Evolutionary conservation across 495 filamentous ascomycete species (phyloP).

Genomic region (Hamigera avellanea): DNA sequence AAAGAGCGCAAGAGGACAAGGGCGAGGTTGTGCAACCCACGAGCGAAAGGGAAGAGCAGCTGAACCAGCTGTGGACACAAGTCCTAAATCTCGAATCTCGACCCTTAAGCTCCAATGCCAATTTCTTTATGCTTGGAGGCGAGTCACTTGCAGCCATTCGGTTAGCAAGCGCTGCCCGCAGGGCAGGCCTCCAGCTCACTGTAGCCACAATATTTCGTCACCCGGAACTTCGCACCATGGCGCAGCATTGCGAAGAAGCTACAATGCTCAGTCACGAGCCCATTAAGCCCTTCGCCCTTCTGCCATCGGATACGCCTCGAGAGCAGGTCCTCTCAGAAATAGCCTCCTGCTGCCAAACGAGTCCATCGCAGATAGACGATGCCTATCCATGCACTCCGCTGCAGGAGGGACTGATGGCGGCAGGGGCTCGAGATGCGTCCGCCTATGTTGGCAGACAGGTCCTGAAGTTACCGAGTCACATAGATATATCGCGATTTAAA

Average conservation of each 20-base stretch:
- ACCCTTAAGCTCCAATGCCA: slow-evolving; percentile 10
- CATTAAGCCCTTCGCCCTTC: too few species aligned
- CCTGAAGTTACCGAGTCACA: slow-evolving; percentile 13
- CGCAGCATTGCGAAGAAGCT: too few species aligned
- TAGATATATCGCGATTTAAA: slow-evolving; percentile 31
- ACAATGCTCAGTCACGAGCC: too few species aligned
- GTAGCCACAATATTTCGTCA: slow-evolving; percentile 12
- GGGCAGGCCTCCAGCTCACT: slow-evolving; percentile 14
- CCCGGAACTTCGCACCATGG: not conserved
- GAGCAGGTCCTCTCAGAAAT: too few species aligned
- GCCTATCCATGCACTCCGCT: slow-evolving; percentile 39
- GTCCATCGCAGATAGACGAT: slow-evolving; percentile 22
- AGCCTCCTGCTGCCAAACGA: not conserved
- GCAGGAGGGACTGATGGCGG: slow-evolving; percentile 40
- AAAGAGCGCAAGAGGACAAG: too few species aligned
- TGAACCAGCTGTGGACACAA: slow-evolving; percentile 7
- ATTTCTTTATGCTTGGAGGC: slow-evolving; percentile 25
- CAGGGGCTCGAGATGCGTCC: slow-evolving; percentile 8
- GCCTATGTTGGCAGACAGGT: slow-evolving; percentile 26
- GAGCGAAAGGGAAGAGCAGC: not conserved
- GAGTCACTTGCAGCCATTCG: slow-evolving; percentile 26
- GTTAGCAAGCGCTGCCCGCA: slow-evolving; percentile 17
- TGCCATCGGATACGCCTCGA: too few species aligned
- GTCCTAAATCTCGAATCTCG: slow-evolving; percentile 3
- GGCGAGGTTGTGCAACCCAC: not conserved